These are phyloP conservation scores for Leucogyrophana mollusca DNA, from an alignment of 768 basidiomycete species.

Conservation along the genomic window DNA sequence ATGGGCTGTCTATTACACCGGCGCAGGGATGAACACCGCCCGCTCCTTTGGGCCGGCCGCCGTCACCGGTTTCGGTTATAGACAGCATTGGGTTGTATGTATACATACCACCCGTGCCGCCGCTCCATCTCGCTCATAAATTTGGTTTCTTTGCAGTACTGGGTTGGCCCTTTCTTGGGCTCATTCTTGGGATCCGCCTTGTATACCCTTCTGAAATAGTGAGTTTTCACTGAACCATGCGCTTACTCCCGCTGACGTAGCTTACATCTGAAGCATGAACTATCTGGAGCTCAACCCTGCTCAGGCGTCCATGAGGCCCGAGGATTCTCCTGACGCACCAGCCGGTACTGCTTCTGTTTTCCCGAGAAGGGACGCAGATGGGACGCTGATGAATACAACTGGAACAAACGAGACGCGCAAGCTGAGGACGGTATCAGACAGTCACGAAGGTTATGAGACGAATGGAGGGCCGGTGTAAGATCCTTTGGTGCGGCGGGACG, in stretches of 20 bases:
- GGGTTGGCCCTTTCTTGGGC: slow-evolving; percentile 71
- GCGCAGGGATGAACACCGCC: slow-evolving; percentile 68
- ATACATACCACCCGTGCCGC: background rate
- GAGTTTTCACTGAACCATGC: no score
- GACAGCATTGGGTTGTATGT: slow-evolving; percentile 63
- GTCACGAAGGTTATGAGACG: no score
- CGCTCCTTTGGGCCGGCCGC: slow-evolving; percentile 71
- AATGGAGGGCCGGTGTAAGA: no score
- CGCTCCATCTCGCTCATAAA: slow-evolving; percentile 2
- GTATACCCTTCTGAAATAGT: slow-evolving; percentile 58
- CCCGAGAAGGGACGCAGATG: no score
- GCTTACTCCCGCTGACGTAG: slow-evolving; percentile 3
- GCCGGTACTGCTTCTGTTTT: no score
- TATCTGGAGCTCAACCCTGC: slow-evolving; percentile 28
- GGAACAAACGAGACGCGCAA: no score
- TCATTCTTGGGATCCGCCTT: slow-evolving; percentile 56
- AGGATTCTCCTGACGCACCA: slow-evolving; percentile 21
- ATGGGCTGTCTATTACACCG: slow-evolving; percentile 61
- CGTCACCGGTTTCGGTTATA: slow-evolving; percentile 52
- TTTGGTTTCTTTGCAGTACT: slow-evolving; percentile 44
- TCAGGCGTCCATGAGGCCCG: slow-evolving; percentile 24
- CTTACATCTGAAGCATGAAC: slow-evolving; percentile 21
- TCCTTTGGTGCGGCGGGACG: no score
- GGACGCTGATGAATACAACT: no score
- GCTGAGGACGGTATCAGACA: no score